Base-by-base conservation (phyloP, 345 rosid genomes). In the Arabidopsis suecica region DNA sequence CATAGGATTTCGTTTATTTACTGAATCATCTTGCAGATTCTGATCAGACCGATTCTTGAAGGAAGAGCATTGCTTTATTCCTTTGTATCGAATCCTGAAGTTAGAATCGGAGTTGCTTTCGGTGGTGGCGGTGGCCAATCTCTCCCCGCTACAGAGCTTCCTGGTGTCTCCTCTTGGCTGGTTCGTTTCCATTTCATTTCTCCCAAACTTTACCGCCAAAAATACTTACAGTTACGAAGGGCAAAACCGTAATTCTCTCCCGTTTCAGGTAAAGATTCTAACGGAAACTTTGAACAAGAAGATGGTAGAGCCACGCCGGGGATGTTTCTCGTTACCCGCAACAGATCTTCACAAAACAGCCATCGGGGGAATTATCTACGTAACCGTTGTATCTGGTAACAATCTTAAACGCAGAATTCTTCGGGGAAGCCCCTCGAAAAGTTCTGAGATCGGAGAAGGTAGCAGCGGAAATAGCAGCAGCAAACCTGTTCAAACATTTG, bases 51-150 rank as follows among this genome's bases (percentile, higher is more conserved):
- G 34, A 81, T 85, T 72, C 80, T 92, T 64, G 91, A 89, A 40
- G 99, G 99, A 59, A 89, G 72, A 82, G 99, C 96, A 65, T 38
- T 95, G 72, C 69, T 95, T 30, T 92, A 90, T 80, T 95, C 97
- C 28, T 95, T 95, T 84, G 80, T 89, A 51, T 85, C 96, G 3
- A 78, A 78, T 33, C 99, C 99, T 23, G 93, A 95, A 65, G 92
- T 92, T 38, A 83, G 96, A 80, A 86, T 92, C 37, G 93, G 97
- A 78, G 82, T 95, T 75, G 97, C 97, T 73, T 95, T 95, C 62
- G 99, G 99, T 61, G 90, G 99, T 79, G 97, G 99, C 18, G 97
- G 95, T 76, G 91, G 97, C 81, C 96, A 95, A 65, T 87, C 95
- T 36, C 85, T 91, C 63, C 98, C 98, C 23, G 96, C 92, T 7